These are phyloP conservation scores for Prunus mira DNA, from an alignment of 306 rosid species.

Conservation along the genomic window DNA sequence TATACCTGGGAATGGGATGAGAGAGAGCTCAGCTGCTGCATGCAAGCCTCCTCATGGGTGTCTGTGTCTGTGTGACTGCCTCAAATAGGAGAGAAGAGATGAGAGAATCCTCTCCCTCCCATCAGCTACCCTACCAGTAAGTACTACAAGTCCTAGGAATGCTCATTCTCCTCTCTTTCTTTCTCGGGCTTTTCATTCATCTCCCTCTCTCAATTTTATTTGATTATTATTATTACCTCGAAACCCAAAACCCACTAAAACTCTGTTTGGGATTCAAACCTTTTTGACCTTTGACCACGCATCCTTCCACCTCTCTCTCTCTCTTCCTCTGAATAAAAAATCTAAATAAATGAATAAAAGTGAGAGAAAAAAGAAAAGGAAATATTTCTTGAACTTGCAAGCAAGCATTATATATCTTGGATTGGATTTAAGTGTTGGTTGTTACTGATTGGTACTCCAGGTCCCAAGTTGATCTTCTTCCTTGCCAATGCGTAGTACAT, in stretches of 20 bases:
- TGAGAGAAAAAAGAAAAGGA: background rate
- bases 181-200: conserved; percentile 25
- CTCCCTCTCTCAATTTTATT: background rate
- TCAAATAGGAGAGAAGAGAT: background rate
- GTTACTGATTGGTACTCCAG: background rate
- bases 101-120: conserved; percentile 53
- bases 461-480: background rate
- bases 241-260: conserved; percentile 42
- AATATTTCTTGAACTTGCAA: background rate
- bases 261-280: conserved; percentile 64
- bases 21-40: no score
- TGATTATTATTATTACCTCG: conserved; percentile 11
- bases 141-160: conserved; percentile 54
- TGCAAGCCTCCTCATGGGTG: conserved; percentile 22
- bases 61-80: conserved; percentile 33
- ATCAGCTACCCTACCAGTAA: conserved; percentile 22
- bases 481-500: background rate
- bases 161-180: conserved; percentile 52
- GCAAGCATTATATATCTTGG: background rate
- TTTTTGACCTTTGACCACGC: conserved; percentile 70
- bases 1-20: no score
- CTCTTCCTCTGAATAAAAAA: background rate
- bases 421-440: background rate
- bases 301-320: conserved; percentile 5
- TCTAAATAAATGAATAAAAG: background rate